A percentile compares a stretch with the other conserved stretches of the same genome.
These are phyloP conservation scores for Piloderma croceum DNA, from an alignment of 768 basidiomycete genomes.

Conservation along the genomic window DNA sequence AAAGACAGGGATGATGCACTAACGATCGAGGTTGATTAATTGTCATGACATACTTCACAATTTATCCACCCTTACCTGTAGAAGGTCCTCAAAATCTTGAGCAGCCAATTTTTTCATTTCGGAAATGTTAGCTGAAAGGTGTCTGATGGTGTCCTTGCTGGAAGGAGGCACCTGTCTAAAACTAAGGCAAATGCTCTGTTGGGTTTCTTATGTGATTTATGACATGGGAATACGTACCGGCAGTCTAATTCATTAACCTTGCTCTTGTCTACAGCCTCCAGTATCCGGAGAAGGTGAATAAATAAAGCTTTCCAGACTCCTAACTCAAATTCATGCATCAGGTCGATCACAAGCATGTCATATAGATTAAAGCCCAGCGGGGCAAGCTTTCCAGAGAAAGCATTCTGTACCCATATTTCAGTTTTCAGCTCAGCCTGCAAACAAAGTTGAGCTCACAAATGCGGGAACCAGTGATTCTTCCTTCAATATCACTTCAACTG, in stretches of 20 bases:
- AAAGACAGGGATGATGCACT: constrained; percentile 32
- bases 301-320: constrained; percentile 33
- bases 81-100: constrained; percentile 34
- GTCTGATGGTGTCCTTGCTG: constrained; percentile 24
- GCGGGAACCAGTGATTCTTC: constrained; percentile 27
- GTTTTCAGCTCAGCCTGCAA: background rate
- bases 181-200: constrained; percentile 13
- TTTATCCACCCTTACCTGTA: constrained; percentile 21
- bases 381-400: constrained; percentile 24
- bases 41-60: background rate
- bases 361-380: constrained; percentile 20
- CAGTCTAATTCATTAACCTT: constrained; percentile 14
- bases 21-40: background rate
- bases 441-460: constrained; percentile 13
- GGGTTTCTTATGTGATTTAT: background rate
- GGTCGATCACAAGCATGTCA: constrained; percentile 25
- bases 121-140: constrained; percentile 28
- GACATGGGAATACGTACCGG: constrained; percentile 14
- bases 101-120: constrained; percentile 31
- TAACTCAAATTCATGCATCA: constrained; percentile 35
- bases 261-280: constrained; percentile 18
- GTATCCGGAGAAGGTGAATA: constrained; percentile 29
- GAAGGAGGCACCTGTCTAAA: constrained; percentile 28
- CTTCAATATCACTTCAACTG: constrained; percentile 23
- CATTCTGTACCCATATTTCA: constrained; percentile 24